Base-by-base conservation (phyloP, 2,329 filamentous ascomycete genomes). In the Aspergillus piperis region DNA sequence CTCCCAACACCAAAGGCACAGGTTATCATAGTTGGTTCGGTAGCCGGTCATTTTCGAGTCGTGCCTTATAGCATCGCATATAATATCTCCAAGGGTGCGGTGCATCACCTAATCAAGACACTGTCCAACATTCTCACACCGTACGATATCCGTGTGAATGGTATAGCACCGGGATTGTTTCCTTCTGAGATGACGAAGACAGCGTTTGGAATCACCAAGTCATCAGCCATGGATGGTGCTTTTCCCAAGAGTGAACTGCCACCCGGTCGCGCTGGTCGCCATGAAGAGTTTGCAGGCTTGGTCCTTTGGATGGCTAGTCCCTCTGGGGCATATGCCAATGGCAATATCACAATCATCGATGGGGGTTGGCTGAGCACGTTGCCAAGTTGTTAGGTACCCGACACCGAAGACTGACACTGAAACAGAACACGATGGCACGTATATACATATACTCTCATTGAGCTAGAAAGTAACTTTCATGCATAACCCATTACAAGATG, bases 261-360 rank as follows among this genome's bases (percentile, higher is more conserved):
- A 0, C 75, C 86, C n/a, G 82, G 82, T 42, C 79, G 88, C 49
- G 80, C 84, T 62, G 88, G 88, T 1, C 81, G 83, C 42, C 82
- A 86, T 60, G 75, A 85, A 65, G 88, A 90, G 68, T 85, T 91
- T 79, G 85, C 82, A 1, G 87, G 88, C 1, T 79, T 85, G 51
- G 81, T 90, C 25, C 71, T 91, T 54, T 90, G 87, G 77, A 78
- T 91, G 70, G 85, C 84, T 3, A 86, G 85, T 52, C 77, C 83
- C 62, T 87, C 87, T 2, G 88, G 88, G 0, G 84, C 84, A 3
- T 90, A 88, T 71, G 78, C 84, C 66, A 90, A 90, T 71, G 88
- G 88, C 2, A 83, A 82, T 61, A 81, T 87, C 15, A 75, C 89
- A 50, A 74, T 89, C 7, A 78, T 85, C 0, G 88, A 90, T 70